Conservation (phyloP, 1,284 basidiomycete species). For the Veloboletus limbatus region DNA sequence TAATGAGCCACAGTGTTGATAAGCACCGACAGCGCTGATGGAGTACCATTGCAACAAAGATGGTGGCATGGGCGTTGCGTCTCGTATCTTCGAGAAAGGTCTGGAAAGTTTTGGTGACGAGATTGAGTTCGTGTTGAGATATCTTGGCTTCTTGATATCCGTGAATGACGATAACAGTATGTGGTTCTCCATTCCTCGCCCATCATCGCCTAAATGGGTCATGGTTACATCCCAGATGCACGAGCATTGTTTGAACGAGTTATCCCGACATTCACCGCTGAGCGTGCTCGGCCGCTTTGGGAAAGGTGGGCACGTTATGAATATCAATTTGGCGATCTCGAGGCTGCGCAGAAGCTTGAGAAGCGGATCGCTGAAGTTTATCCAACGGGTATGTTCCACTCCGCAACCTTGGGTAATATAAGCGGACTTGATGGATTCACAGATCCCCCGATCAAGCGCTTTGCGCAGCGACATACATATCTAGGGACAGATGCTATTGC, state of each 20-base stretch:
- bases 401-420: background rate
- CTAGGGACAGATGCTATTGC: slow-evolving; percentile 87
- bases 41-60: slow-evolving; percentile 96
- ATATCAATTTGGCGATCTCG: slow-evolving; percentile 92
- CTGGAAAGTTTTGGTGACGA: slow-evolving; percentile 83
- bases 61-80: slow-evolving; percentile 66
- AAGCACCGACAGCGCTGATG: slow-evolving; percentile 68
- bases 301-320: slow-evolving; percentile 95
- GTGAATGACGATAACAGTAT: slow-evolving; percentile 96
- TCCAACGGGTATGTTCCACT: slow-evolving; percentile 60
- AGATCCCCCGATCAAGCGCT: slow-evolving; percentile 90
- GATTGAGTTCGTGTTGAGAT: slow-evolving; percentile 82
- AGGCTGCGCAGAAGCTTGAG: slow-evolving; percentile 86
- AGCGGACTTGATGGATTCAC: background rate
- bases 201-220: slow-evolving; percentile 1
- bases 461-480: slow-evolving; percentile 89
- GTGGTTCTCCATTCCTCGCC: slow-evolving; percentile 19
- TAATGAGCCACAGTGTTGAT: slow-evolving; percentile 11
- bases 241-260: slow-evolving; percentile 93
- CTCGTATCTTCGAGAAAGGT: slow-evolving; percentile 94
- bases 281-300: slow-evolving; percentile 86
- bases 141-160: slow-evolving; percentile 90
- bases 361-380: slow-evolving; percentile 86
- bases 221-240: slow-evolving; percentile 61
- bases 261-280: slow-evolving; percentile 75